Percentiles rank a stretch among this genome's conserved stretches.
Conservation (phyloP, 768 basidiomycete genomes). For the Termitomyces sp. region DNA sequence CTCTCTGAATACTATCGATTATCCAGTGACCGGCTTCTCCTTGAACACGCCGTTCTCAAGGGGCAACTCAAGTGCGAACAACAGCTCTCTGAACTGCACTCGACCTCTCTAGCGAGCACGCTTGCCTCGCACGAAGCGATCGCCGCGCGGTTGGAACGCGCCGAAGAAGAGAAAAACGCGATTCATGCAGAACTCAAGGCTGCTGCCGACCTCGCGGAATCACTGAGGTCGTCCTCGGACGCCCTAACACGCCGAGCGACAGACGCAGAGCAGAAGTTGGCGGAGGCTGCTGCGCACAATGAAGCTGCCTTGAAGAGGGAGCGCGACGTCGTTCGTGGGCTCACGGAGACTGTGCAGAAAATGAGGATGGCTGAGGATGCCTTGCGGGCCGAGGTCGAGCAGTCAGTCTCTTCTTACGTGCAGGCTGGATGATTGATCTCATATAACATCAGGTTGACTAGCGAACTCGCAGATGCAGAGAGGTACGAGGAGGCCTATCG, state of each 20-base stretch:
- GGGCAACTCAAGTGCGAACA: conserved; percentile 23
- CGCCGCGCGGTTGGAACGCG: conserved; percentile 32
- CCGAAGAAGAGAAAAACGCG: conserved; percentile 28
- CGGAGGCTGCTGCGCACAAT: conserved; percentile 20
- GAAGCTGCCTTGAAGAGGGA: conserved; percentile 39
- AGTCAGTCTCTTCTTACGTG: conserved; percentile 37
- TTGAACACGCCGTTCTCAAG: conserved; percentile 22
- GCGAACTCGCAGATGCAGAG: conserved; percentile 55
- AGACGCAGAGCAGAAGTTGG: conserved; percentile 22
- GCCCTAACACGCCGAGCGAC: conserved; percentile 14
- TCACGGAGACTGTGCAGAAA: conserved; percentile 48
- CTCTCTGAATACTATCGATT: conserved; percentile 31
- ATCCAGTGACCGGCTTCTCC: conserved; percentile 27
- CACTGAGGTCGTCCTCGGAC: conserved; percentile 15
- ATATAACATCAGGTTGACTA: conserved; percentile 26
- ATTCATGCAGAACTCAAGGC: conserved; percentile 14
- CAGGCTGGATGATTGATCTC: neutral
- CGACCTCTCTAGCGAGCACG: conserved; percentile 33
- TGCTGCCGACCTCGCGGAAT: conserved; percentile 17
- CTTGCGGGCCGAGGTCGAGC: conserved; percentile 61
- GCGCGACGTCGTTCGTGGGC: conserved; percentile 37
- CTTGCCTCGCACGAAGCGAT: conserved; percentile 37
- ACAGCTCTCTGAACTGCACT: conserved; percentile 23
- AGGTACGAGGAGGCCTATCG: conserved; percentile 71
- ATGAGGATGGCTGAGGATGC: conserved; percentile 61